Evolutionary conservation across 108 stramenopile genomes (phyloP), one percentile per base, ranked within the genome.

Genomic region (Cyclotella choctawhatcheeana): DNA sequence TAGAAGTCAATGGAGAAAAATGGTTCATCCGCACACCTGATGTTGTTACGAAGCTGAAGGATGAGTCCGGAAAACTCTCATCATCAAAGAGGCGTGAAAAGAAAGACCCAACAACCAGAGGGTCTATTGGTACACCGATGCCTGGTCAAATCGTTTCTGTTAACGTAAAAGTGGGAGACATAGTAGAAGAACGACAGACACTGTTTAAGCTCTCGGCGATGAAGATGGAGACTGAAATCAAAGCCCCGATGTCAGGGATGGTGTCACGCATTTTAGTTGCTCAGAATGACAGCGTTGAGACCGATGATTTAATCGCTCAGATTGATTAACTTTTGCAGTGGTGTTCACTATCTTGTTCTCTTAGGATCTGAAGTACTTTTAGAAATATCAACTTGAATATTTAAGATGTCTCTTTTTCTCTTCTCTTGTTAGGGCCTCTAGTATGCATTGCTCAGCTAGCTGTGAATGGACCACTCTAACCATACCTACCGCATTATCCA

Each of bases 221-320:
- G 90, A 93, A 93, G 78, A 93, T 93, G 92, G 92, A 93, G 78
- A 90, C 91, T 14, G 82, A 74, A 18, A 83, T 90, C 20, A 71
- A 81, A 48, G 80, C 88, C 0, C 69, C 89, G 24, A 50, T 67
- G 20, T 65, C 52, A 8, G 91, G 91, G 3, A 53, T 40, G 10
- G 81, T 92, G 35, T 83, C 67, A 52, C 44, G 29, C 25, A 58
- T 92, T 16, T 40, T 40, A 22, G 88, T 88, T 10, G 67, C 22
- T 14, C 79, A 53, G 16, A 85, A 84, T 25, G 91, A 90, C 66
- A 84, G 50, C 51, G 69, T 90, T 5, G 66, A 69, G 48, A 85
- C 67, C n/a, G 89, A 86, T 47, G 91, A 92, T 60, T 62, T 92
- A 22, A 44, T 88, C 18, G 85, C 69, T 37, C 85, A 85, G 45